Conservation (phyloP, 768 basidiomycete species). For the Ramaria rubella region DNA sequence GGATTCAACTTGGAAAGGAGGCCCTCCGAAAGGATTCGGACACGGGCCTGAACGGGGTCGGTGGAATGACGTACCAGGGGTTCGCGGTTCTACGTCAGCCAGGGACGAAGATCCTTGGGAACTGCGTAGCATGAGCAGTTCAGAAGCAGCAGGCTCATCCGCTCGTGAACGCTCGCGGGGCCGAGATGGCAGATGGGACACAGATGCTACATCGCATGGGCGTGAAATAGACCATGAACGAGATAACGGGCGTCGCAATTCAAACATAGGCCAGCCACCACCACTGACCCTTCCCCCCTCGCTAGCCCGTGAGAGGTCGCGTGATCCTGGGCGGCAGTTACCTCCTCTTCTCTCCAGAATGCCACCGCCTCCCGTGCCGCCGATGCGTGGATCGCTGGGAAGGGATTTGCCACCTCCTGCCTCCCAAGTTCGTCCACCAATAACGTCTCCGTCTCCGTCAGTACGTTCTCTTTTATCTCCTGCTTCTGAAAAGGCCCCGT, state of each 20-base stretch:
- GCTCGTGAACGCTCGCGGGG: slow-evolving; percentile 8
- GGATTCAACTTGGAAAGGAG: slow-evolving; percentile 5
- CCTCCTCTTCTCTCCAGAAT: slow-evolving; percentile 50
- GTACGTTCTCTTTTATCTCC: slow-evolving; percentile 13
- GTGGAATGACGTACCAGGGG: slow-evolving; percentile 10
- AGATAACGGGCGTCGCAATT: slow-evolving; percentile 33
- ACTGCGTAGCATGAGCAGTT: slow-evolving; percentile 4
- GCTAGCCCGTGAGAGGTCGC: slow-evolving; percentile 26
- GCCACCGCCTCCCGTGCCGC: slow-evolving; percentile 21
- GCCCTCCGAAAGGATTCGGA: not conserved
- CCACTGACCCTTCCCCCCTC: slow-evolving; percentile 24
- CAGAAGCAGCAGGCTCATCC: slow-evolving; percentile 9
- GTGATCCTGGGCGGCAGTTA: slow-evolving; percentile 42
- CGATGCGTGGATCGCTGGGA: not conserved
- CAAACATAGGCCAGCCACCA: slow-evolving; percentile 49
- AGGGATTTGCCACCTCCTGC: not conserved
- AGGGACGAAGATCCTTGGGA: not conserved
- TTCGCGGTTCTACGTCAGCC: slow-evolving; percentile 10
- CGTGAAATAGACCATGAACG: not conserved
- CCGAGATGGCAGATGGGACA: slow-evolving; percentile 6
- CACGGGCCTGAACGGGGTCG: not conserved
- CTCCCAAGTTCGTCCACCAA: slow-evolving; percentile 1
- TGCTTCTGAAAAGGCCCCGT: slow-evolving; percentile 55
- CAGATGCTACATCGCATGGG: not conserved
- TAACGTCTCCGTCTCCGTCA: slow-evolving; percentile 14